phyloP scores from a whole-genome alignment of 805 yeast species.

The Kodamaea kaohsiungensis region DNA sequence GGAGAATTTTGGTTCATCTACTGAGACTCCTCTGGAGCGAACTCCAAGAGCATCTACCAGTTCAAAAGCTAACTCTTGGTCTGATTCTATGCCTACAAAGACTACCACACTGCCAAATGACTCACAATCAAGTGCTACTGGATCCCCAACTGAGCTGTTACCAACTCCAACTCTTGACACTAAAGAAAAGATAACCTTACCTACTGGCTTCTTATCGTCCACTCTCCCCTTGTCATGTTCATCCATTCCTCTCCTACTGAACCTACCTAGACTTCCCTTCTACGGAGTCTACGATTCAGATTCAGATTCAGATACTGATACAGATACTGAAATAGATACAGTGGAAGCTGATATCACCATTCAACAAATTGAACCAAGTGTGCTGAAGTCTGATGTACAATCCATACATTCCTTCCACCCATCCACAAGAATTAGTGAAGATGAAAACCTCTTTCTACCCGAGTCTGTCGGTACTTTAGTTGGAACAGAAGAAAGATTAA shows the following conservation, averaged over 20 bases:
- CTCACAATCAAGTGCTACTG: not conserved
- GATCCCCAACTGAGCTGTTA: not conserved
- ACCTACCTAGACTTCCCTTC: conserved; percentile 6
- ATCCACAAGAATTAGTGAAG: not conserved
- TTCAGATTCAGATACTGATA: conserved; percentile 2
- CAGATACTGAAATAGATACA: not conserved
- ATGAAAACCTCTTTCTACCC: not conserved
- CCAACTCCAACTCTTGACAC: not conserved
- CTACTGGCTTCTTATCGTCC: not conserved
- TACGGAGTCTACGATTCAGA: conserved; percentile 10
- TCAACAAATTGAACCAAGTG: not conserved
- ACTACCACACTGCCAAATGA: not conserved
- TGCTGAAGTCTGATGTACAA: not conserved
- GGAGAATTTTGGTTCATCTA: not conserved
- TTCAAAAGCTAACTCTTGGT: not conserved
- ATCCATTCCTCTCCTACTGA: not conserved
- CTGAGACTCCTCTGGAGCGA: not conserved
- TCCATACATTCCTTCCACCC: not conserved
- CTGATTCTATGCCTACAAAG: not conserved
- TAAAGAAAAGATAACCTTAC: not conserved
- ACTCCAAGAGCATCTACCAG: not conserved
- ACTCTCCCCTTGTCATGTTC: not conserved
- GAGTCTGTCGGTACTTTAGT: not conserved
- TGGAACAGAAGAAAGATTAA: not conserved
- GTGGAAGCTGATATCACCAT: not conserved